Evolutionary conservation across 1,284 basidiomycete genomes (phyloP).

Genomic region (Cryptococcus hybrid): DNA sequence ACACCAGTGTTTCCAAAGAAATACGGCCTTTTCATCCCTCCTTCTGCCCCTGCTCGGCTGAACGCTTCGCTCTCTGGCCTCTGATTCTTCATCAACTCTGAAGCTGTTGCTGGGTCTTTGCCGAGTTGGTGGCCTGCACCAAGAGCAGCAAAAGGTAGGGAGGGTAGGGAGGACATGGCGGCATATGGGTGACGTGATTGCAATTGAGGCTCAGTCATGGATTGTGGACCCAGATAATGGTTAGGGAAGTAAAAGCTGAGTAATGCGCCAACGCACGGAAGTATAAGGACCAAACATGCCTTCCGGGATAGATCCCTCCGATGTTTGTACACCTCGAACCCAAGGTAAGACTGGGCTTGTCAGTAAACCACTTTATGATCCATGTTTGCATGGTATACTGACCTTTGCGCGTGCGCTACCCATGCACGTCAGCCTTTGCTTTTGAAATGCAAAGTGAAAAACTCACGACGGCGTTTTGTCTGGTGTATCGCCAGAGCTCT

Average conservation of each 20-base stretch:
- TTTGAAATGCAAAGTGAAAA: neutral
- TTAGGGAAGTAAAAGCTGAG: neutral
- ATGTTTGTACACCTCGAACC: slow-evolving; percentile 26
- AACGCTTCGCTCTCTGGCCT: slow-evolving; percentile 26
- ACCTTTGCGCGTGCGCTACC: slow-evolving; percentile 30
- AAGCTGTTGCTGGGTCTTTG: neutral
- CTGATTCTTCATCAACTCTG: neutral
- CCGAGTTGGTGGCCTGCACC: neutral
- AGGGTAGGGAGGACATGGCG: slow-evolving; percentile 17
- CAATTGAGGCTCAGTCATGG: slow-evolving; percentile 14
- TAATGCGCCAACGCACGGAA: slow-evolving; percentile 25
- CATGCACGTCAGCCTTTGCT: neutral
- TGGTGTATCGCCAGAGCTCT: slow-evolving; percentile 11
- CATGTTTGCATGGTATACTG: neutral
- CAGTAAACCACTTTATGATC: neutral
- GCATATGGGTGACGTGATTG: slow-evolving; percentile 32
- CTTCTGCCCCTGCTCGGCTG: slow-evolving; percentile 21
- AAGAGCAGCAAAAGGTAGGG: slow-evolving; percentile 29
- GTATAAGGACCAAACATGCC: slow-evolving; percentile 46
- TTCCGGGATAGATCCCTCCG: slow-evolving; percentile 20
- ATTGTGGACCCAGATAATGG: slow-evolving; percentile 19
- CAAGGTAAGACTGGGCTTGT: slow-evolving; percentile 33
- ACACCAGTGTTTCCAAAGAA: neutral
- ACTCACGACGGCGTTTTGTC: slow-evolving; percentile 31
- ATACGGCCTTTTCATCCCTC: neutral